These are phyloP conservation scores for Huntiella omanensis DNA, from an alignment of 2,329 filamentous ascomycete genomes.

Conservation along the genomic window DNA sequence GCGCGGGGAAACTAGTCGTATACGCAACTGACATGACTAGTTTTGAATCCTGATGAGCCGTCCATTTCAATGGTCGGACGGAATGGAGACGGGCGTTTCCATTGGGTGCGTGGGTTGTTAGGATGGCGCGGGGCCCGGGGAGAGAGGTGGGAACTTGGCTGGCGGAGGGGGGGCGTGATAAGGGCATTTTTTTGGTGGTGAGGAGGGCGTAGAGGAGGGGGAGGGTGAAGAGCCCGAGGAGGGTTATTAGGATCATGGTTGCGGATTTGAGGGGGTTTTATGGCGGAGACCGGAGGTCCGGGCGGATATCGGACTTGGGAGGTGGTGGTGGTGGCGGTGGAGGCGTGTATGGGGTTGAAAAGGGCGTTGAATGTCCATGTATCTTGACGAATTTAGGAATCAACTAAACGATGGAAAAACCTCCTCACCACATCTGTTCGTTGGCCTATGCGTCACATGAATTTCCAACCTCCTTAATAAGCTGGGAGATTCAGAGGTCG, in stretches of 20 bases:
- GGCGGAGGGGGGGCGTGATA: slow-evolving; percentile 4
- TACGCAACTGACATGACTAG: slow-evolving; percentile 24
- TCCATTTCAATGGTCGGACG: slow-evolving; percentile 12
- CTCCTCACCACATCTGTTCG: too few relatives aligned
- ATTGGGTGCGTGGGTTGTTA: slow-evolving; percentile 9
- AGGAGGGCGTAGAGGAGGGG: slow-evolving; percentile 3
- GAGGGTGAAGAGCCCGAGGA: slow-evolving; percentile 1
- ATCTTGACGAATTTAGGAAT: too few relatives aligned
- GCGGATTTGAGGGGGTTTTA: neutral
- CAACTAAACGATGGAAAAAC: too few relatives aligned
- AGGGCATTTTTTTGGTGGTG: neutral
- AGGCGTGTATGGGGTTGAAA: too few relatives aligned
- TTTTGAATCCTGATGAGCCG: slow-evolving; percentile 16
- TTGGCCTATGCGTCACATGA: too few relatives aligned
- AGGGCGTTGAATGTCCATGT: too few relatives aligned
- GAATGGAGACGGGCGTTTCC: slow-evolving; percentile 13
- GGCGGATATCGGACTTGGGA: too few relatives aligned
- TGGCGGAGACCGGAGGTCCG: too few relatives aligned
- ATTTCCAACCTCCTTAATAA: too few relatives aligned
- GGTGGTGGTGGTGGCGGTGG: too few relatives aligned
- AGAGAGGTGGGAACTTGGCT: slow-evolving; percentile 7
- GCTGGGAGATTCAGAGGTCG: too few relatives aligned
- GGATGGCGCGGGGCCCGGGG: slow-evolving; percentile 10
- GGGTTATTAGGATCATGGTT: slow-evolving; percentile 6
- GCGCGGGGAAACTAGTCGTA: slow-evolving; percentile 23